phyloP scores from a whole-genome alignment of 495 filamentous ascomycete genomes.

The Podospora bellae-mahoneyi region DNA sequence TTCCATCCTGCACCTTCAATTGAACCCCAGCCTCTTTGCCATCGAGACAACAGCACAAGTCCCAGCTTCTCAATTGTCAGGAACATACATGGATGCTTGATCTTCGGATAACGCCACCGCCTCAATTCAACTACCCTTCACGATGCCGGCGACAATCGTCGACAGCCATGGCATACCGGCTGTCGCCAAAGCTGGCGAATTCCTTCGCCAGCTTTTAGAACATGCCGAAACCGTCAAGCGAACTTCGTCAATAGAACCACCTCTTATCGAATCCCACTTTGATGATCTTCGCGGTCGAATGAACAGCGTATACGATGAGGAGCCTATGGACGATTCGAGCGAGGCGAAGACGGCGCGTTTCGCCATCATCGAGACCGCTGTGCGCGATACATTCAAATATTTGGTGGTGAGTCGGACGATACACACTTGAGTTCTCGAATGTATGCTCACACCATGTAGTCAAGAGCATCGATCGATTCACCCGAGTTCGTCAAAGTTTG shows the following conservation, averaged over 20 bases:
- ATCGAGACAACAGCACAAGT: background rate
- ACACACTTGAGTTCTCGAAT: background rate
- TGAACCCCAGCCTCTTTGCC: background rate
- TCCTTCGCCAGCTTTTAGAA: conserved; percentile 60
- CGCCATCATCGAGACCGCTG: conserved; percentile 73
- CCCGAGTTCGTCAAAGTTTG: conserved; percentile 76
- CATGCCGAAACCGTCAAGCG: conserved; percentile 64
- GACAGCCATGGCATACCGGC: conserved; percentile 50
- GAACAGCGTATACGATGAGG: conserved; percentile 34
- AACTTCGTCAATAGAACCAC: conserved; percentile 68
- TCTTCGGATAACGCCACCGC: background rate
- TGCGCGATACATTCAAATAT: conserved; percentile 70
- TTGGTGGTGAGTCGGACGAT: conserved; percentile 56
- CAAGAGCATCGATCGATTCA: conserved; percentile 65
- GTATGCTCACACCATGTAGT: conserved; percentile 39
- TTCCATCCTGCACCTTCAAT: conserved; percentile 6
- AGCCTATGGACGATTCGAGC: conserved; percentile 15
- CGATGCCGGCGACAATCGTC: conserved; percentile 41
- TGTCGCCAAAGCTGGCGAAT: conserved; percentile 52
- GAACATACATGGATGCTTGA: background rate
- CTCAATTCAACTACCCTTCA: background rate
- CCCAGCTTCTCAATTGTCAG: too few relatives aligned
- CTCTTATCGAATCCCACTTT: conserved; percentile 63
- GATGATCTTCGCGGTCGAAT: conserved; percentile 44
- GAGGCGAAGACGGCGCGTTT: conserved; percentile 48